Evolutionary conservation across 768 basidiomycete species (phyloP).

Genomic region (Pisolithus marmoratus): DNA sequence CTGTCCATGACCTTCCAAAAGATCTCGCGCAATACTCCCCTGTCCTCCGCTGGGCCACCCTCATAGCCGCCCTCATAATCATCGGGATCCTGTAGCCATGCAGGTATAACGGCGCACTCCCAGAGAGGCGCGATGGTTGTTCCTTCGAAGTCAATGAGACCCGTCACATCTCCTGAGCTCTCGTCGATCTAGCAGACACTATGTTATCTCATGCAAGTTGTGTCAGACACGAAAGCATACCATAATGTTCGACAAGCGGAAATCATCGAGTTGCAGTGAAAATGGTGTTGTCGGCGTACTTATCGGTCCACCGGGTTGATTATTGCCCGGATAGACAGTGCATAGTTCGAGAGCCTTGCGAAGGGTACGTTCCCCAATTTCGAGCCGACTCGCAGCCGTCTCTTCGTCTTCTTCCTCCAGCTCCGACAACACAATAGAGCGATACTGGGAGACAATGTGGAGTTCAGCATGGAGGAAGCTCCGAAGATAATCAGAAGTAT

Average conservation of each 20-base stretch:
- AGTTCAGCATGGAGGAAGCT: background rate
- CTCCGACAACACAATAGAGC: too few species aligned
- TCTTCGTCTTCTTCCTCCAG: background rate
- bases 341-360: constrained; percentile 1
- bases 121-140: constrained; percentile 12
- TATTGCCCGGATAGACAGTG: background rate
- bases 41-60: background rate
- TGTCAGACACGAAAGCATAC: background rate
- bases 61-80: background rate
- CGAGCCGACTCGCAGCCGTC: background rate
- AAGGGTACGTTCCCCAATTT: constrained; percentile 1
- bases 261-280: background rate
- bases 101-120: constrained; percentile 13
- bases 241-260: constrained; percentile 1
- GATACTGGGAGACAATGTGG: background rate
- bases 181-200: background rate
- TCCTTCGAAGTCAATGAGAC: constrained; percentile 16
- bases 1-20: background rate
- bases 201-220: background rate
- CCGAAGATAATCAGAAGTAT: background rate
- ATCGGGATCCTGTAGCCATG: constrained; percentile 9
- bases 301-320: background rate
- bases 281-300: background rate
- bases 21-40: background rate
- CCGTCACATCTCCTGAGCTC: background rate